Percentiles rank a stretch among this genome's conserved stretches.
phyloP scores from a whole-genome alignment of 169 alveolate species.

The Eimeria maxima region DNA sequence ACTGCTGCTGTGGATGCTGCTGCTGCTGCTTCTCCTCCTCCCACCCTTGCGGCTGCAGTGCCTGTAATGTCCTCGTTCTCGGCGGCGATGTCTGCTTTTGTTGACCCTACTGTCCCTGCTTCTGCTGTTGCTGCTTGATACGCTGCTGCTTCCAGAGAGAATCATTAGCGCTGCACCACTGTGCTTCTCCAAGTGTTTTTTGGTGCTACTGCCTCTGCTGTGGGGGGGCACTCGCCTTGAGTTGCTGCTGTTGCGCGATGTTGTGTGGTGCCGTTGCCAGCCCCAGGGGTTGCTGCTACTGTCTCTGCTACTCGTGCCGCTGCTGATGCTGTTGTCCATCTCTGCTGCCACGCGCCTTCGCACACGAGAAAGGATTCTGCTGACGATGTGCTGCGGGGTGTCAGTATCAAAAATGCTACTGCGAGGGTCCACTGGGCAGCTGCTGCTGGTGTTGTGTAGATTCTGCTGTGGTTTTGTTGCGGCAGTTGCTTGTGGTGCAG shows the following conservation, averaged over 20 bases:
- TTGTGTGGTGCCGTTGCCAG: neutral
- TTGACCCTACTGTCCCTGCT: neutral
- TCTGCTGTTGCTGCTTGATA: neutral
- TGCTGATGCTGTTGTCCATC: conserved; percentile 6
- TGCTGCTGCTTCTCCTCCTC: neutral
- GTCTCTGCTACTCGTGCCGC: neutral
- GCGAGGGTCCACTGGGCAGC: neutral
- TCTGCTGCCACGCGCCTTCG: conserved; percentile 51
- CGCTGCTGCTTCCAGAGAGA: neutral
- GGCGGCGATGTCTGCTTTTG: neutral
- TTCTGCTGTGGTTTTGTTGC: neutral
- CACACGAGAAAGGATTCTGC: conserved; percentile 34
- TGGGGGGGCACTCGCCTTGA: neutral
- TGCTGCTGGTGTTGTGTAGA: neutral
- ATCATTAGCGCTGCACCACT: neutral
- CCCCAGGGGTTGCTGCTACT: conserved; percentile 32
- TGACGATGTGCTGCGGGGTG: conserved; percentile 28
- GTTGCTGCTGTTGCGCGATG: conserved; percentile 25
- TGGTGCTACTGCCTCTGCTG: conserved; percentile 8
- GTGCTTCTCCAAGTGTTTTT: neutral
- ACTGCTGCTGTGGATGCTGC: conserved; percentile 13
- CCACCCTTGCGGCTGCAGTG: neutral
- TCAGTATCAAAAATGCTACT: neutral
- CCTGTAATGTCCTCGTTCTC: neutral
- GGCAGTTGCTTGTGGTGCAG: neutral